A percentile compares a stretch with the other conserved stretches of the same genome.
phyloP scores from a whole-genome alignment of 805 yeast species.

The Saccharomyces kudriavzevii region DNA sequence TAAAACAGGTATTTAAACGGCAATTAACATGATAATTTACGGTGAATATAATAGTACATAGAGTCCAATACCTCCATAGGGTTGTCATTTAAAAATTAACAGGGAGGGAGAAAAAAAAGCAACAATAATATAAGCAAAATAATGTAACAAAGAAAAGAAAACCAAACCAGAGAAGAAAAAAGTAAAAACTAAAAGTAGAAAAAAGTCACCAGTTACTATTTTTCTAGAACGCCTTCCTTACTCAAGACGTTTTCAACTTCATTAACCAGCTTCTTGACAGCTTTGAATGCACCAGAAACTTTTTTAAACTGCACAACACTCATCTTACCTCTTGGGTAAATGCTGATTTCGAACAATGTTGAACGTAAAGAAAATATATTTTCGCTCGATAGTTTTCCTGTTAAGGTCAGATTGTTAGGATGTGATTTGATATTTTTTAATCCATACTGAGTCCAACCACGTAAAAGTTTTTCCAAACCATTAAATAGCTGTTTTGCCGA shows the following conservation, averaged over 20 bases:
- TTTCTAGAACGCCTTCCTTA: slow-evolving; percentile 48
- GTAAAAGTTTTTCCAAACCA: slow-evolving; percentile 53
- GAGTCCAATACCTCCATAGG: not conserved
- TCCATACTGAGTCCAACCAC: slow-evolving; percentile 67
- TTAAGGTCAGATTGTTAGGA: slow-evolving; percentile 37
- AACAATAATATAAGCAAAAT: not conserved
- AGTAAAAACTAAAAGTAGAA: not conserved
- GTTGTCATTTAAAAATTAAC: not conserved
- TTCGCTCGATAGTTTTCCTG: slow-evolving; percentile 54
- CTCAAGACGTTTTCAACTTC: slow-evolving; percentile 59
- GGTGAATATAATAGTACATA: not conserved
- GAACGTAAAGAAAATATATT: slow-evolving; percentile 57
- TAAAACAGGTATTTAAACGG: not conserved
- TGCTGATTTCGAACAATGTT: slow-evolving; percentile 52
- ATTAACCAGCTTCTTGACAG: slow-evolving; percentile 49
- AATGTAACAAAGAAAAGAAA: not conserved
- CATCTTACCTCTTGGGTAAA: slow-evolving; percentile 37
- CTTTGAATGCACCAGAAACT: slow-evolving; percentile 56
- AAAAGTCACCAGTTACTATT: not conserved
- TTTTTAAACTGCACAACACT: slow-evolving; percentile 54
- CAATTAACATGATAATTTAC: not conserved
- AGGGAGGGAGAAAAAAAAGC: not conserved
- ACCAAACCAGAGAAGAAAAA: not conserved
- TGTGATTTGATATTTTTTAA: slow-evolving; percentile 46
- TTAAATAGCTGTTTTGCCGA: slow-evolving; percentile 49